phyloP scores from a whole-genome alignment of 1,284 basidiomycete species.

The Hymenochaete sp. region DNA sequence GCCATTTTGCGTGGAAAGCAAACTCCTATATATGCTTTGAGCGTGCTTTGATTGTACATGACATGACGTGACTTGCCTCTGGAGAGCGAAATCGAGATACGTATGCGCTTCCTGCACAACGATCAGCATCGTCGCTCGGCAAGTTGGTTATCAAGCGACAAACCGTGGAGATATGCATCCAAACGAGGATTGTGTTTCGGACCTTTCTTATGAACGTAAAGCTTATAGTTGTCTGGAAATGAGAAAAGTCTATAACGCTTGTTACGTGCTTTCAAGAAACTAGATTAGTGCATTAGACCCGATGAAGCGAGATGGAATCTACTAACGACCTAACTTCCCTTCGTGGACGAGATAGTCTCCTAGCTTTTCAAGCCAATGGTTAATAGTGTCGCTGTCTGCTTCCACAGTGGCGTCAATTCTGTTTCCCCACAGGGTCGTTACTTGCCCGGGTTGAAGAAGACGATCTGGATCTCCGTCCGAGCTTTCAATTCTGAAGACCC shows the following conservation, averaged over 20 bases:
- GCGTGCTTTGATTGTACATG: not conserved
- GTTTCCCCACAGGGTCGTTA: not conserved
- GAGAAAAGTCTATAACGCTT: constrained; percentile 2
- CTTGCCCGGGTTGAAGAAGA: constrained; percentile 1
- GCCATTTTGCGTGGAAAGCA: constrained; percentile 15
- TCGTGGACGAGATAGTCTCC: constrained; percentile 12
- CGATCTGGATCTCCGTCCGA: constrained; percentile 12
- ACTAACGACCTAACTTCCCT: not conserved
- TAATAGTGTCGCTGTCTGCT: constrained; percentile 8
- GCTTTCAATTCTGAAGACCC: too few relatives aligned
- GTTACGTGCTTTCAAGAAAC: not conserved
- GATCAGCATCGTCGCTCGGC: not conserved
- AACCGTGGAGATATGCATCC: constrained; percentile 16
- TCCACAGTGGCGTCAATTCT: constrained; percentile 1
- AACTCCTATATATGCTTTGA: constrained; percentile 10
- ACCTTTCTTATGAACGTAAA: constrained; percentile 13
- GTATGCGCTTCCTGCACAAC: too few relatives aligned
- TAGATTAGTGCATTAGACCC: not conserved
- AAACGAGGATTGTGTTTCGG: constrained; percentile 9
- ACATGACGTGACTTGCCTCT: constrained; percentile 5
- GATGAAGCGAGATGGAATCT: not conserved
- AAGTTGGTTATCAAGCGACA: not conserved
- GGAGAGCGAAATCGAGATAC: constrained; percentile 16
- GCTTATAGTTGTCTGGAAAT: constrained; percentile 14
- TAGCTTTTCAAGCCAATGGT: constrained; percentile 10